Evolutionary conservation across 2,329 filamentous ascomycete genomes (phyloP), one percentile per base, ranked within the genome.

Genomic region (Epichloe hybrida): DNA sequence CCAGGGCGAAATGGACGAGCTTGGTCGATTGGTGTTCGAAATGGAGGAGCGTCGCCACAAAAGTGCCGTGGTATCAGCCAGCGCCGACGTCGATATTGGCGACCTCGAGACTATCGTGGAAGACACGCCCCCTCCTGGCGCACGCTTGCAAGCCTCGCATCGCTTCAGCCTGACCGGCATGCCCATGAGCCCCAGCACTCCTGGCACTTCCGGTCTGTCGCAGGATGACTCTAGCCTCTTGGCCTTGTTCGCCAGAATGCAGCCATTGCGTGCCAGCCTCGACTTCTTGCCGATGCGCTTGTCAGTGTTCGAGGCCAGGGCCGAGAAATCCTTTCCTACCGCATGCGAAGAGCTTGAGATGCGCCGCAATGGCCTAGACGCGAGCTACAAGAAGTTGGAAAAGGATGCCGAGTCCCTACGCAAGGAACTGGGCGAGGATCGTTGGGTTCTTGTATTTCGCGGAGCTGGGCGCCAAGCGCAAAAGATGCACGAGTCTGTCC

Each of bases 231-330:
- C 88, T 2, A 90, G 86, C 56, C 73, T 98, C 5, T 76, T 97
- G 48, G 89, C 87, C 2, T 73, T 98, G 12, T 96, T 97, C 66
- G 93, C 93, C 5, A 81, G 91, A 52, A 95, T 97, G 85, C 93
- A 97, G 60, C 91, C 93, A 1, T 70, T 98, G 20, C 79, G 90
- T 50, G 93, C 93, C 2, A 96, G 90, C 0, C 74, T 98, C 36
- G 93, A 97, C 66, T 98, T 98, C 61, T 69, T 98, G 21, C 93
- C 93, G 1, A 97, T 97, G 91, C 78, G 91, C 49, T 70, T 98
- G 15, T 88, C 88, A 1, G 86, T 86, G 43, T 98, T 97, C 61
- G 82, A 91, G 59, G 73, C 79, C 2, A 80, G 89, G 55, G 93
- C 88, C 0, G 81, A 86, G 52, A 70, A 71, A 3, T 79, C 87